Evolutionary conservation across 1,284 basidiomycete genomes (phyloP).

Genomic region (Fomitopsis palustris): DNA sequence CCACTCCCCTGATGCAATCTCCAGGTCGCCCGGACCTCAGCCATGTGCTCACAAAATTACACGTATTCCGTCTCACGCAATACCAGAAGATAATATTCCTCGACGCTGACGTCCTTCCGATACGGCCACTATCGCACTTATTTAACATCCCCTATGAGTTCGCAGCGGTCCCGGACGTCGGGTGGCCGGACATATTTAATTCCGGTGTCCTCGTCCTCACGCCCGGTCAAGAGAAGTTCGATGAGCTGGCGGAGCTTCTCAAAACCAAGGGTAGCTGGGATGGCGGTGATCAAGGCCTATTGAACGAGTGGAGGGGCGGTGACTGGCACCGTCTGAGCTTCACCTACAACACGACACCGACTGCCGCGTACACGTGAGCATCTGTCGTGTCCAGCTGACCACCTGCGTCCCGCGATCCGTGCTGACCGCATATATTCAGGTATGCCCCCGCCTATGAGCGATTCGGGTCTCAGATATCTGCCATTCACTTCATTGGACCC

Average conservation of each 20-base stretch:
- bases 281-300: constrained; percentile 93
- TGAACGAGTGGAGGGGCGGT: constrained; percentile 90
- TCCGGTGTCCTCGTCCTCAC: constrained; percentile 90
- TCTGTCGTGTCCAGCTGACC: constrained; percentile 5
- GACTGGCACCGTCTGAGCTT: constrained; percentile 93
- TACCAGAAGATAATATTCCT: constrained; percentile 92
- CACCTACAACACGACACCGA: constrained; percentile 96
- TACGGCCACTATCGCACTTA: constrained; percentile 86
- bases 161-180: constrained; percentile 91
- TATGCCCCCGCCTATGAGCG: constrained; percentile 96
- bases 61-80: constrained; percentile 87
- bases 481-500: constrained; percentile 92
- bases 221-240: constrained; percentile 82
- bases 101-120: constrained; percentile 93
- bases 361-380: constrained; percentile 92
- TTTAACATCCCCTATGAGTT: constrained; percentile 76
- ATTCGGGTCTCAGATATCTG: constrained; percentile 84
- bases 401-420: background rate
- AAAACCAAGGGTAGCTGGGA: constrained; percentile 88
- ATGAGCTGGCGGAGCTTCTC: constrained; percentile 66
- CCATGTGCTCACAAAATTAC: constrained; percentile 92
- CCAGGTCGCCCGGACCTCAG: constrained; percentile 90
- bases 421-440: constrained; percentile 34
- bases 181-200: constrained; percentile 99
- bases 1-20: background rate